A percentile compares a stretch with the other conserved stretches of the same genome.
Conservation (phyloP, 2,329 filamentous ascomycete species). For the Calonectria naviculata region DNA sequence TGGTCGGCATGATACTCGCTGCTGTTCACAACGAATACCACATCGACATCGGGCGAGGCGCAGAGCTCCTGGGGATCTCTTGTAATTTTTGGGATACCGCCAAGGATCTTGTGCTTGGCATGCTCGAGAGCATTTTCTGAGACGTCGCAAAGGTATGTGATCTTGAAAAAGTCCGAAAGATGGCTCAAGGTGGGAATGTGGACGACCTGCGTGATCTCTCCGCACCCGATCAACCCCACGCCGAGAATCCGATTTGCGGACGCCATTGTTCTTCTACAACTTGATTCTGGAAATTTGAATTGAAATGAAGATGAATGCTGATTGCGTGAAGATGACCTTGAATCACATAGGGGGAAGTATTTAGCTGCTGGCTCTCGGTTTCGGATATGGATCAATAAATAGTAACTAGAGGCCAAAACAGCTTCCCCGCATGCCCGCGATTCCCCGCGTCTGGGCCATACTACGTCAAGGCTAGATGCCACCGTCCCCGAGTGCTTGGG, state of each 20-base stretch:
- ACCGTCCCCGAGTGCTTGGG: not conserved
- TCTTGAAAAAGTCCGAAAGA: conserved; percentile 56
- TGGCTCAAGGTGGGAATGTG: conserved; percentile 63
- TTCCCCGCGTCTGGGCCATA: not conserved
- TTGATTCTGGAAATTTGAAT: not conserved
- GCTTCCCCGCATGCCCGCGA: not conserved
- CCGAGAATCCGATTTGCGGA: not conserved
- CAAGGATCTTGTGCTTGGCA: conserved; percentile 36
- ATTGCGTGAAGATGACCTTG: too few relatives aligned
- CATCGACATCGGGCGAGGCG: conserved; percentile 55
- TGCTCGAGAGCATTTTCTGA: conserved; percentile 47
- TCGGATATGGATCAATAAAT: not conserved
- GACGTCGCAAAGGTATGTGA: conserved; percentile 63
- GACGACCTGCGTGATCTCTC: conserved; percentile 62
- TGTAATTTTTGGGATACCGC: conserved; percentile 41
- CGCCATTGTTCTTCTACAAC: not conserved
- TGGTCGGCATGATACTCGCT: conserved; percentile 66
- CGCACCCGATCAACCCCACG: conserved; percentile 59
- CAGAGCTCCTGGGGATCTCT: conserved; percentile 54
- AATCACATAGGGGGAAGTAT: not conserved
- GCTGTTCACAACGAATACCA: conserved; percentile 64
- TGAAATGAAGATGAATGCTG: too few relatives aligned
- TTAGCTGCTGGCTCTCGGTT: not conserved
- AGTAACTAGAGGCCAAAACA: not conserved
- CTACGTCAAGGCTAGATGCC: not conserved